Conservation (phyloP, 768 basidiomycete genomes). For the Boletus reticulatus region DNA sequence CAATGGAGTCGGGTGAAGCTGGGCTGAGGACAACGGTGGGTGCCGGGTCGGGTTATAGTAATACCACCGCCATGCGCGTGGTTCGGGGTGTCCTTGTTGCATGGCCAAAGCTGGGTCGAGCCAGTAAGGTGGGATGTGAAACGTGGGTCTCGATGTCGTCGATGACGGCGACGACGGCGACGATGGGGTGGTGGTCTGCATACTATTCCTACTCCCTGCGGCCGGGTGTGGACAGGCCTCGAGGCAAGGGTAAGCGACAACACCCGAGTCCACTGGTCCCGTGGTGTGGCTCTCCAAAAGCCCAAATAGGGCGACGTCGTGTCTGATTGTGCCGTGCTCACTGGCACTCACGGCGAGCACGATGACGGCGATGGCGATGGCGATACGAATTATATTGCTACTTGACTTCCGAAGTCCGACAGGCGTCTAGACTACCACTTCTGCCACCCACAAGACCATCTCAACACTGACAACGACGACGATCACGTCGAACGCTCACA, state of each 20-base stretch:
- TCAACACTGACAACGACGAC: slow-evolving; percentile 8
- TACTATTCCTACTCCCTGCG: not conserved
- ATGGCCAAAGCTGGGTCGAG: not conserved
- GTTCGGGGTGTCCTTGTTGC: not conserved
- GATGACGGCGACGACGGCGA: not conserved
- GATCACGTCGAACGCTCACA: slow-evolving; percentile 8
- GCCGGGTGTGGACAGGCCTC: not conserved
- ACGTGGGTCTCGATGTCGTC: not conserved
- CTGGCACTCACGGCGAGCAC: not conserved
- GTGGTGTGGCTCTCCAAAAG: not conserved
- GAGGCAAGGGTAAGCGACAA: not conserved
- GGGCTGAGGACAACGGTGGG: too few relatives aligned
- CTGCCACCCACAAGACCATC: not conserved
- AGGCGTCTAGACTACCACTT: too few relatives aligned
- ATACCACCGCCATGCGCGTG: not conserved
- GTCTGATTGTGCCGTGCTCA: not conserved
- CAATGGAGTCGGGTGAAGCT: too few relatives aligned
- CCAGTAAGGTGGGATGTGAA: not conserved
- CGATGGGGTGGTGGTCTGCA: not conserved
- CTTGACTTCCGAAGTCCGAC: slow-evolving; percentile 25
- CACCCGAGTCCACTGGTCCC: not conserved
- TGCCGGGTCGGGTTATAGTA: not conserved
- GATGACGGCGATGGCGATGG: not conserved
- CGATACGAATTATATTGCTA: not conserved
- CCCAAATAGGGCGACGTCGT: not conserved